These are phyloP conservation scores for Eucalyptus guilfoylei DNA, from an alignment of 345 rosid genomes.

Conservation along the genomic window DNA sequence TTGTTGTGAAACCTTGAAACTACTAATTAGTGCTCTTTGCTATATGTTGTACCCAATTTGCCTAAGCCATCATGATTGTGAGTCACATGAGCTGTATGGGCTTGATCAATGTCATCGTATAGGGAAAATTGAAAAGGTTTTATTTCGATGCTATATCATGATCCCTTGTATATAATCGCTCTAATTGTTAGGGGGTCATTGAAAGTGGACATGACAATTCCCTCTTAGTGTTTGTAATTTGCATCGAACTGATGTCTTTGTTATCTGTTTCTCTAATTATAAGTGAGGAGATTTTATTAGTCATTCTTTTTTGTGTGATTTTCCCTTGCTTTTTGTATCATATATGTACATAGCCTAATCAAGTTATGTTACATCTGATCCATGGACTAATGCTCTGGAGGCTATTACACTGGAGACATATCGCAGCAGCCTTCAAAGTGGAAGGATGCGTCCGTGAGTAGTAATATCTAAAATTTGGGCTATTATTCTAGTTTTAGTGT, in stretches of 20 bases:
- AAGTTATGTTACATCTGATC: constrained; percentile 47
- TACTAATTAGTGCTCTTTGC: not conserved
- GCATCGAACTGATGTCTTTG: not conserved
- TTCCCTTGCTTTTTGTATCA: not conserved
- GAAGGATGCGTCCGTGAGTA: constrained; percentile 22
- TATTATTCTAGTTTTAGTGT: not conserved
- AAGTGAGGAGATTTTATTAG: not conserved
- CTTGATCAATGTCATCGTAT: not conserved
- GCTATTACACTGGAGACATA: constrained; percentile 26
- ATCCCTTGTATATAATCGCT: not conserved
- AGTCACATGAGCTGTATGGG: not conserved
- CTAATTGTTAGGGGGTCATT: not conserved
- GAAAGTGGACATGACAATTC: not conserved
- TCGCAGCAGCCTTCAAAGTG: constrained; percentile 13
- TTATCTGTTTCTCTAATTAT: not conserved
- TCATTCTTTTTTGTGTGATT: not conserved
- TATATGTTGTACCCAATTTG: not conserved
- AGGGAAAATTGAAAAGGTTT: not conserved
- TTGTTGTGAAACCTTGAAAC: constrained; percentile 8
- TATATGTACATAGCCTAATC: constrained; percentile 14
- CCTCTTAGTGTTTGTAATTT: not conserved
- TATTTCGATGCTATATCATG: not conserved
- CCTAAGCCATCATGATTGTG: not conserved
- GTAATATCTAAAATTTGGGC: not conserved
- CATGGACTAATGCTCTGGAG: constrained; percentile 46